Evolutionary conservation across 352 stramenopile genomes (phyloP), one percentile per base, ranked within the genome.

Genomic region (Blastocystis sp.): DNA sequence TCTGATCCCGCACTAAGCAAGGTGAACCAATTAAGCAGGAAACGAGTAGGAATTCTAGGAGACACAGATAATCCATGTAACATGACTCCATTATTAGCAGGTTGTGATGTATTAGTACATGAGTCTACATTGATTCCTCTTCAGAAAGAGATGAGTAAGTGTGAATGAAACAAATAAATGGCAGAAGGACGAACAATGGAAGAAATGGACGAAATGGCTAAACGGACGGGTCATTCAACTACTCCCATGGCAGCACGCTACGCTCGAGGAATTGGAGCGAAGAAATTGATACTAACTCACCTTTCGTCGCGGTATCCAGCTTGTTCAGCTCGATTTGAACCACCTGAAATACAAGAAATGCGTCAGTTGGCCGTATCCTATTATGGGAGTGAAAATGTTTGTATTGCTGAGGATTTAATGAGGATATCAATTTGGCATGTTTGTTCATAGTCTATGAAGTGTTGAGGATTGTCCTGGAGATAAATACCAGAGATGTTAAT

Each of bases 251-350:
- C 93, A 35, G 94, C 91, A 57, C 62, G 91, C 30, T 95, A 96
- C 89, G 93, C 93, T 11, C 91, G 92, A 56, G 48, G 78, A 7
- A 91, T 95, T 19, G 89, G 90, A 15, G 93, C 93, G 9, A 94
- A 94, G 89, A 91, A 91, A 66, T 90, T 97, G 37, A 87, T 95
- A 0, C 54, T 97, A 51, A 96, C 94, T 76, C 94, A 97, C 90
- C 96, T 97, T 90, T 95, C 92, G 57, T 89, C 92, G 1, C 90
- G 93, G 13, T 95, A 84, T 68, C 66, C 66, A 24, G 66, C 66
- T 6, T 53, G 48, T 75, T 48, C 62, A 24, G 57, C 22, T 17
- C 66, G 66, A 13, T 53, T n/a, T n/a, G 66, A 78, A 13, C 24
- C 22, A 57, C 66, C 66, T 33, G 66, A 78, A 27, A 78, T 78